These are phyloP conservation scores for Mycena rosella DNA, from an alignment of 768 basidiomycete genomes.

Conservation along the genomic window DNA sequence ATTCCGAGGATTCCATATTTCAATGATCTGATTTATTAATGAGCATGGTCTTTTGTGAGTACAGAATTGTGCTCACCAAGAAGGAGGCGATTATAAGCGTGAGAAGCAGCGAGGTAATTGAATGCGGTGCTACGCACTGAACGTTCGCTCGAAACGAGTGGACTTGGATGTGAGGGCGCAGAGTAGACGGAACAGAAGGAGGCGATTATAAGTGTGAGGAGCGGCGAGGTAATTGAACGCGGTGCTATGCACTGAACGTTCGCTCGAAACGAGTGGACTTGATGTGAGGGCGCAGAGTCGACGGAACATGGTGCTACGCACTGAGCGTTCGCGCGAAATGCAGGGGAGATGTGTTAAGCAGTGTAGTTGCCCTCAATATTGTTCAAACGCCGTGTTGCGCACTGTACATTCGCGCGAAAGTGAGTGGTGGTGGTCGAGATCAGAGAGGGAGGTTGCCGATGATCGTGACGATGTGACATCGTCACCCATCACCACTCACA, in stretches of 20 bases:
- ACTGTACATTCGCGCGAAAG: constrained; percentile 23
- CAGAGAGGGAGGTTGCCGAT: neutral
- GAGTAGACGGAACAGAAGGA: too few relatives aligned
- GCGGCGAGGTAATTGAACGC: constrained; percentile 10
- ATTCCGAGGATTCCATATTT: constrained; percentile 27
- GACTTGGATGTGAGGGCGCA: too few relatives aligned
- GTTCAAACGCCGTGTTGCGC: constrained; percentile 25
- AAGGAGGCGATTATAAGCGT: neutral
- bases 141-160: too few relatives aligned
- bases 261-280: too few relatives aligned
- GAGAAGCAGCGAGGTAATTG: neutral
- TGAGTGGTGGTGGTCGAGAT: neutral
- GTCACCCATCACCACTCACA: constrained; percentile 2
- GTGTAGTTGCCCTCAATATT: constrained; percentile 15
- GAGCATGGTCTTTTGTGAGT: constrained; percentile 7
- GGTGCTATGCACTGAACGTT: constrained; percentile 25
- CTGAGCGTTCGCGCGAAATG: neutral
- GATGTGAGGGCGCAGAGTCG: too few relatives aligned
- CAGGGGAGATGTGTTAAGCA: constrained; percentile 13
- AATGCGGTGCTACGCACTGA: constrained; percentile 26
- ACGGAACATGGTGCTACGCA: too few relatives aligned
- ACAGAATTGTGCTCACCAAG: constrained; percentile 13
- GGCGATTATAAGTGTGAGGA: too few relatives aligned
- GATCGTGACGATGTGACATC: constrained; percentile 12
- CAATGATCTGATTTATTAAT: constrained; percentile 5